Evolutionary conservation across 1,284 basidiomycete species (phyloP).

Genomic region (Kwoniella shivajii): DNA sequence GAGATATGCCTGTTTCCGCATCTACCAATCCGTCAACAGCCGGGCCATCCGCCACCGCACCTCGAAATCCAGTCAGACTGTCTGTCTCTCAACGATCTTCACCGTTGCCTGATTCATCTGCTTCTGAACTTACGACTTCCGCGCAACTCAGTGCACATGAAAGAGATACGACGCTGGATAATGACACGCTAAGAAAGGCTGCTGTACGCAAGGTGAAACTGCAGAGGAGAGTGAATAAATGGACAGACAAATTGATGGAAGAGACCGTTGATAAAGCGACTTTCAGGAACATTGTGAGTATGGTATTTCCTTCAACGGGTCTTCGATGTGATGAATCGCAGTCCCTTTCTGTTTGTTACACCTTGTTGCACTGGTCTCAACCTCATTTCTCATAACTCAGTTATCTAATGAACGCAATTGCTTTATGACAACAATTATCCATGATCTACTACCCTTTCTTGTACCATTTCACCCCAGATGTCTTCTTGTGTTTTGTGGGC

Average conservation of each 20-base stretch:
- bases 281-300: constrained; percentile 34
- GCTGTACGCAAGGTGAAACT: constrained; percentile 16
- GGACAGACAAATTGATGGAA: constrained; percentile 38
- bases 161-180: not conserved
- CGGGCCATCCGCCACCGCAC: not conserved
- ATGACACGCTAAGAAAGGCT: constrained; percentile 5
- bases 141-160: not conserved
- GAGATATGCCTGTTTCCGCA: too few species aligned
- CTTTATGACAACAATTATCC: too few species aligned
- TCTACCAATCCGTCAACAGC: not conserved
- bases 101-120: not conserved
- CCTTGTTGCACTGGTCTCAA: too few species aligned
- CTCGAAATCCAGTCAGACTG: constrained; percentile 12
- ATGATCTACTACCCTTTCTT: too few species aligned
- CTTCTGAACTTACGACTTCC: not conserved
- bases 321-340: too few species aligned
- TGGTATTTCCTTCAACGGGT: not conserved
- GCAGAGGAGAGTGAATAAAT: constrained; percentile 25
- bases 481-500: too few species aligned
- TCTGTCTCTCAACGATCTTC: constrained; percentile 10
- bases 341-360: too few species aligned
- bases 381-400: too few species aligned
- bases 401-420: too few species aligned
- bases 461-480: too few species aligned
- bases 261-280: constrained; percentile 23